Evolutionary conservation across 2,329 filamentous ascomycete genomes (phyloP).

Genomic region (Ilyonectria robusta): DNA sequence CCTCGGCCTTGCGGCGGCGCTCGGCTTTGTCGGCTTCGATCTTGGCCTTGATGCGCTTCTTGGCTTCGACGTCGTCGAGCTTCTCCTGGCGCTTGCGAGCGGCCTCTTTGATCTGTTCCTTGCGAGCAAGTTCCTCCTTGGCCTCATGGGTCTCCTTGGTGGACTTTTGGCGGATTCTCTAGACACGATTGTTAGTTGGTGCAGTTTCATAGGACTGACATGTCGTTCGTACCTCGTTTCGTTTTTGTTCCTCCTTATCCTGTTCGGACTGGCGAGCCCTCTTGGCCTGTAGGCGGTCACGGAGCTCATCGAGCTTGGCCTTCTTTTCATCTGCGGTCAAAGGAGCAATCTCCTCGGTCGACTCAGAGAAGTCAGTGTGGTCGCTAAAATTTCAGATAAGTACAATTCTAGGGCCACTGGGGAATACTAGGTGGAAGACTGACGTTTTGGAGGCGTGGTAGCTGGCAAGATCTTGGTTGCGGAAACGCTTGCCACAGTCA

Average conservation of each 20-base stretch:
- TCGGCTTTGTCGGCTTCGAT: conserved; percentile 96
- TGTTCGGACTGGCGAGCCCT: conserved; percentile 75
- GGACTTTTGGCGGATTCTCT: conserved; percentile 85
- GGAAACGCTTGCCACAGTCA: conserved; percentile 93
- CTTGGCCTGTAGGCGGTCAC: conserved; percentile 80
- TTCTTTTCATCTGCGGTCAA: conserved; percentile 94
- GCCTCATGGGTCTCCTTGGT: conserved; percentile 90
- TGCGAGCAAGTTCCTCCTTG: conserved; percentile 89
- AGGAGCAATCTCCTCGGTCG: conserved; percentile 90
- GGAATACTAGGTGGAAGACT: conserved; percentile 42
- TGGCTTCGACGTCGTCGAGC: conserved; percentile 85
- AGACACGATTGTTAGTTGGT: conserved; percentile 7
- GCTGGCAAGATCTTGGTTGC: conserved; percentile 84
- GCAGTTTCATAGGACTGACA: neutral
- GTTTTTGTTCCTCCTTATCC: conserved; percentile 86
- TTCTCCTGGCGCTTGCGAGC: conserved; percentile 91
- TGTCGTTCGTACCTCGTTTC: conserved; percentile 77
- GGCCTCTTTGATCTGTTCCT: conserved; percentile 94
- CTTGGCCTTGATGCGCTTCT: conserved; percentile 90
- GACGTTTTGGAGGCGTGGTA: conserved; percentile 92
- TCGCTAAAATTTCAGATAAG: conserved; percentile 63
- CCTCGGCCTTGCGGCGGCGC: conserved; percentile 85
- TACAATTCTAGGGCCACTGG: neutral
- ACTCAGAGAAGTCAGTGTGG: conserved; percentile 93
- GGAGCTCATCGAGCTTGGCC: conserved; percentile 81